Evolutionary conservation across 768 basidiomycete genomes (phyloP), one percentile per base, ranked within the genome.

Genomic region (Xanthoconium stramineum): DNA sequence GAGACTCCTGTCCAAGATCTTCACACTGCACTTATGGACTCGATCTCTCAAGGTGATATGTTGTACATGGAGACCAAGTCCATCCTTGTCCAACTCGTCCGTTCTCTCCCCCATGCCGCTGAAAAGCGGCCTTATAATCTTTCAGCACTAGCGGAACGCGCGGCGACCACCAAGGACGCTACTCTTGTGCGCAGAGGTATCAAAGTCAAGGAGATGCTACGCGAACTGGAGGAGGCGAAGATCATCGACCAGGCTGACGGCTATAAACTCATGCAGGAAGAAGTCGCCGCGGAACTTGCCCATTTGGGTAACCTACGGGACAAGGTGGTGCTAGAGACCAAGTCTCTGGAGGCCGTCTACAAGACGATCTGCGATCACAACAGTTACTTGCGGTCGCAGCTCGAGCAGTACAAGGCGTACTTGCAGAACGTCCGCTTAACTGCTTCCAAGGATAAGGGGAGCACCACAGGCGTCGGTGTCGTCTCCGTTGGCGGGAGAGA

Each of bases 31-130:
- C 82, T 99, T 55, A 94, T 98, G 88, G 94, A 95, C 72, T 91
- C 93, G 28, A 89, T 99, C 30, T 98, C 97, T 24, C 94, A 94
- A 44, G 90, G 90, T 69, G 97, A 99, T 74, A 96, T 99, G 85
- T 84, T 98, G 32, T 99, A 98, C 78, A 98, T 98, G 94, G 97
- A 99, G 71, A 91, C 97, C 54, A 99, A 99, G 77, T 98, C 96
- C 8, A 98, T 98, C 68, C 94, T 99, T 63, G 97, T 98, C 33
- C 94, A 98, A 70, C 84, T 98, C 51, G 86, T 99, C 54, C 94
- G 97, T 62, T 98, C 95, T 33, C 83, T 99, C 53, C 96, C 96
- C 2, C 82, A 87, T 47, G 79, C 85, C 1, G 81, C 85, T 6
- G 91, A 94, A 50, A 90, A 89, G 69, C 84, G 86, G 32, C 97